A percentile compares a stretch with the other conserved stretches of the same genome.
Conservation (phyloP, 176 grass and related monocot genomes). For the Thalia dealbata region DNA sequence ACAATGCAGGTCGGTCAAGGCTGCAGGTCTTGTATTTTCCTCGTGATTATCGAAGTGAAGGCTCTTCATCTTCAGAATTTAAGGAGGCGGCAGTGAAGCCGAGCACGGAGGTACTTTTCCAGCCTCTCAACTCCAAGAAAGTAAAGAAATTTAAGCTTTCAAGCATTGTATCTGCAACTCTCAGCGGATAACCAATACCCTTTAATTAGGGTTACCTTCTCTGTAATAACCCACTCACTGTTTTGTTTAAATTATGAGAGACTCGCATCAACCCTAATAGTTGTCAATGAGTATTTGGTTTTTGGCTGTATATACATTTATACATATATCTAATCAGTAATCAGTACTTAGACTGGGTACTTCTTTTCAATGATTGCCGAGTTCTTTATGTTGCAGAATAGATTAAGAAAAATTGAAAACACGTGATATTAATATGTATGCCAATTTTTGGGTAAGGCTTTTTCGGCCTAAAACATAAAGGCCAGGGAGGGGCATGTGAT, state of each 20-base stretch:
- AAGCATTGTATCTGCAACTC: conserved; percentile 36
- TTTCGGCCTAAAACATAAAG: too few species aligned
- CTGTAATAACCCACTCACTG: too few species aligned
- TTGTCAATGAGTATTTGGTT: not conserved
- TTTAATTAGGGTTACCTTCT: too few species aligned
- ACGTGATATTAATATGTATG: too few species aligned
- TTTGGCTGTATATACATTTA: not conserved
- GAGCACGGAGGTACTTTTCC: conserved; percentile 55
- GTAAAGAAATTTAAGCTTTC: conserved; percentile 59
- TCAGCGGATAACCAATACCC: conserved; percentile 28
- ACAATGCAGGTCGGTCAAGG: conserved; percentile 50
- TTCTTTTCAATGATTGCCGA: too few species aligned
- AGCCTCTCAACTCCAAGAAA: conserved; percentile 57
- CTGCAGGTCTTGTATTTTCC: conserved; percentile 58
- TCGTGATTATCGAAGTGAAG: conserved; percentile 55
- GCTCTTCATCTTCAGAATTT: conserved; percentile 50
- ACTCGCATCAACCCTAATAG: too few species aligned
- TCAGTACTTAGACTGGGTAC: too few species aligned
- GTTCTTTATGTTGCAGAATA: too few species aligned
- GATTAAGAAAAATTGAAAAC: too few species aligned
- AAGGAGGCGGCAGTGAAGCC: conserved; percentile 67
- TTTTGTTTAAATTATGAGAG: too few species aligned
- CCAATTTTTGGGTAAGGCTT: too few species aligned
- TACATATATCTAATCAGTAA: not conserved
- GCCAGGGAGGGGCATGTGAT: too few species aligned